Percentiles rank a stretch among this genome's conserved stretches.
Conservation (phyloP, 192 early-diverging fungal genomes). For the Chytriomyces confervae region DNA sequence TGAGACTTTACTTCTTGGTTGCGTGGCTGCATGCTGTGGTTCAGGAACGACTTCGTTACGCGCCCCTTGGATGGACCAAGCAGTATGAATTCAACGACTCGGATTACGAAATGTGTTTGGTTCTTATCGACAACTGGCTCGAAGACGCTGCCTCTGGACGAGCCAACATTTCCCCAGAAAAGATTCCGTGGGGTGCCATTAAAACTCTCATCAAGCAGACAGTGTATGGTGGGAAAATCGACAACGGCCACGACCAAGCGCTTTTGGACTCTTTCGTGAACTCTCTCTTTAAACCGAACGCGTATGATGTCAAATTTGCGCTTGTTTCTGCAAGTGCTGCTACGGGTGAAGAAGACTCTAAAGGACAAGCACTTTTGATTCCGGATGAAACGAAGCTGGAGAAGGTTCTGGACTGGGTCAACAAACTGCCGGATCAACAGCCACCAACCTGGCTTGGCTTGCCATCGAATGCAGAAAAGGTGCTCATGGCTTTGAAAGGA, state of each 20-base stretch:
- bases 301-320: conserved; percentile 82
- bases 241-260: conserved; percentile 84
- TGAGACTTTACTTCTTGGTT: conserved; percentile 90
- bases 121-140: conserved; percentile 93
- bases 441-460: conserved; percentile 98
- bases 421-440: conserved; percentile 84
- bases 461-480: conserved; percentile 89
- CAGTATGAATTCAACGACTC: conserved; percentile 98
- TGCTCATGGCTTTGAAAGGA: conserved; percentile 81
- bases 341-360: conserved; percentile 20
- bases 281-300: conserved; percentile 74
- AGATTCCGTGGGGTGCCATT: conserved; percentile 97
- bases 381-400: conserved; percentile 88
- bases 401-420: conserved; percentile 90
- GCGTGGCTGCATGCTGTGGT: conserved; percentile 97
- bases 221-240: conserved; percentile 97
- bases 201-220: conserved; percentile 81
- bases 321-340: conserved; percentile 64
- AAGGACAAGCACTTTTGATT: conserved; percentile 54
- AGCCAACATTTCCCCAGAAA: conserved; percentile 88
- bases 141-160: conserved; percentile 77
- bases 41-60: conserved; percentile 94
- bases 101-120: conserved; percentile 89
- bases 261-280: conserved; percentile 87
- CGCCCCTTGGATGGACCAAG: conserved; percentile 97